Evolutionary conservation across 1,139 yeast species (phyloP), one percentile per base, ranked within the genome.

Genomic region (Taphrina communis): DNA sequence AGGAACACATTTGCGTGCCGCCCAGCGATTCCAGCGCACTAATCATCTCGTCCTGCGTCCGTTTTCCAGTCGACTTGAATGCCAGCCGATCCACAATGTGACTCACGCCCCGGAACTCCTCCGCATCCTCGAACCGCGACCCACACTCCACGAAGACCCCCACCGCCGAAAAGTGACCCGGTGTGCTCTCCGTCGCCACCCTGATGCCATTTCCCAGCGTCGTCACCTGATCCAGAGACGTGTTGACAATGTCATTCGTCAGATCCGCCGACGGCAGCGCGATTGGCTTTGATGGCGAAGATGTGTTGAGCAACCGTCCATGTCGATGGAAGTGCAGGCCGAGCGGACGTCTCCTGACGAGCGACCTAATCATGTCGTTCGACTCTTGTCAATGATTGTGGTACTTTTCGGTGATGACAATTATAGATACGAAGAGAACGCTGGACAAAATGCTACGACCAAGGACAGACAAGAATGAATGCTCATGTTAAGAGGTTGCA

Each of bases 111-210:
- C 82, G 80, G 21, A 73, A 62, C 50, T 61, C 58, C 68, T 85
- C 74, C 50, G 73, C 72, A 11, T 81, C 81, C 78, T 94, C 99
- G 76, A 82, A 91, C 68, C 98, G 83, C 0, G 97, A 88, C 1
- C 99, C 99, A 1, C 96, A 97, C 75, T 89, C 89, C 21, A 94
- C 85, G 75, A 91, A 94, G 57, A 94, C 84, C 1, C 99, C 99
- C 70, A 93, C 79, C 0, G 97, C 97, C 68, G 94, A 84, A 77
- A 94, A 94, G 77, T 93, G 97, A 41, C 97, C 94, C 0, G 97
- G 96, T 0, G 89, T 84, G 56, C 91, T 87, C 72, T 91, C 96
- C 1, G 97, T 88, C 19, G 92, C 94, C 9, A 94, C 88, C 72
- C 89, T 82, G 56, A 93, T 80, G 1, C 98, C 98, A 78, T 92